A percentile compares a stretch with the other conserved stretches of the same genome.
Conservation (phyloP, 148 eudicot genomes). For the Beta vulgaris region DNA sequence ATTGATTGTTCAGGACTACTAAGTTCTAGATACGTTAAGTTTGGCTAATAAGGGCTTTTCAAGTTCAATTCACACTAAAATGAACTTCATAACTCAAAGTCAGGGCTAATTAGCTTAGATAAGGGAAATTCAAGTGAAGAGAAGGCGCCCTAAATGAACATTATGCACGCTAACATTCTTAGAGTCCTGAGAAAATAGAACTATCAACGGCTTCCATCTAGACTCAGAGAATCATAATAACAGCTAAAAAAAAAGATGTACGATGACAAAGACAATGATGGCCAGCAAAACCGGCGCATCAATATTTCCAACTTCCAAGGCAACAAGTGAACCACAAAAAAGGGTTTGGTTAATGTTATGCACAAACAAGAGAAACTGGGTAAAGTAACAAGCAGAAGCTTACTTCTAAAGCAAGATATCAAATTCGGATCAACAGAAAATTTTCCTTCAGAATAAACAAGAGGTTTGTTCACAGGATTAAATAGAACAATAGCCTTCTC, state of each 20-base stretch:
- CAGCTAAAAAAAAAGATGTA: neutral
- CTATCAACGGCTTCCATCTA: neutral
- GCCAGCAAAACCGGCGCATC: too few species aligned
- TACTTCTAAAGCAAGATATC: slow-evolving; percentile 58
- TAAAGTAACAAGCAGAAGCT: slow-evolving; percentile 14
- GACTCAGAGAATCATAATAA: too few species aligned
- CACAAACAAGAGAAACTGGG: neutral
- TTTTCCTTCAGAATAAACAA: slow-evolving; percentile 26
- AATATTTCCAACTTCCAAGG: neutral
- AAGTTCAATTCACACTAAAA: too few species aligned
- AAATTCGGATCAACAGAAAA: slow-evolving; percentile 52
- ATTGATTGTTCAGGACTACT: too few species aligned
- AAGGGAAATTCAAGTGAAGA: too few species aligned
- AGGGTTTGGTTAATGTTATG: neutral
- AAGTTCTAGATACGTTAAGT: too few species aligned
- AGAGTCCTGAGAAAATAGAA: neutral
- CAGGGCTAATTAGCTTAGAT: too few species aligned
- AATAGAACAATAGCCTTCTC: slow-evolving; percentile 80
- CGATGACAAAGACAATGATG: neutral
- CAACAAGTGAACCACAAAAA: neutral
- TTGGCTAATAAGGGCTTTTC: too few species aligned
- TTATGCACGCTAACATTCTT: neutral
- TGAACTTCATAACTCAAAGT: too few species aligned
- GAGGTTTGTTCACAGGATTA: slow-evolving; percentile 40
- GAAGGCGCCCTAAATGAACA: too few species aligned